Conservation (phyloP, 345 rosid species). For the Arabis hirsuta region DNA sequence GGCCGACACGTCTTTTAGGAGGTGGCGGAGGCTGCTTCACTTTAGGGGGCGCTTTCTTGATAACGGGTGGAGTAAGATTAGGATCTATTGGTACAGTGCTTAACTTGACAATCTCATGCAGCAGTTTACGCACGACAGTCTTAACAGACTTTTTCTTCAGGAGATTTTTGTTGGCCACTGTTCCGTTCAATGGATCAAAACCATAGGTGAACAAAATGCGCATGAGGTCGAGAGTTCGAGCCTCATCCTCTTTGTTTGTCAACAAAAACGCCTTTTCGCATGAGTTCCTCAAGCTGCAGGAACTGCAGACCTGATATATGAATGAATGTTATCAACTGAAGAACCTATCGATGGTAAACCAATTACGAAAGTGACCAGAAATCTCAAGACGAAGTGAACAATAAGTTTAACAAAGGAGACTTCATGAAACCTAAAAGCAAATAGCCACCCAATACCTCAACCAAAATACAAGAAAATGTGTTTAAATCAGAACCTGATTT, state of each 20-base stretch:
- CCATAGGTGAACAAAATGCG: slow-evolving; percentile 77
- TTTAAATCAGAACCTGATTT: not conserved
- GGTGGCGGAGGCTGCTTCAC: slow-evolving; percentile 98
- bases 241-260: slow-evolving; percentile 95
- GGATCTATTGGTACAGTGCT: slow-evolving; percentile 94
- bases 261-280: slow-evolving; percentile 85
- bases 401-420: slow-evolving; percentile 5
- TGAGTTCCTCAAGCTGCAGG: slow-evolving; percentile 86
- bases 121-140: slow-evolving; percentile 83
- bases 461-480: not conserved
- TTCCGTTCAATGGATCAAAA: slow-evolving; percentile 66
- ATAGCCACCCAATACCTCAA: not conserved
- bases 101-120: slow-evolving; percentile 85
- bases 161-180: slow-evolving; percentile 62
- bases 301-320: slow-evolving; percentile 83
- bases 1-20: slow-evolving; percentile 89
- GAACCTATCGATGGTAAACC: slow-evolving; percentile 29
- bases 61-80: slow-evolving; percentile 88
- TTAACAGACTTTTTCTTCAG: slow-evolving; percentile 76
- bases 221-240: slow-evolving; percentile 83
- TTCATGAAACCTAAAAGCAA: slow-evolving; percentile 11
- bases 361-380: slow-evolving; percentile 21
- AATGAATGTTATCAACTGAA: slow-evolving; percentile 36
- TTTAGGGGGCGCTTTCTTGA: slow-evolving; percentile 85
- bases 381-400: not conserved